Base-by-base conservation (phyloP, 176 grass and related monocot species). In the Juncus inflexus region DNA sequence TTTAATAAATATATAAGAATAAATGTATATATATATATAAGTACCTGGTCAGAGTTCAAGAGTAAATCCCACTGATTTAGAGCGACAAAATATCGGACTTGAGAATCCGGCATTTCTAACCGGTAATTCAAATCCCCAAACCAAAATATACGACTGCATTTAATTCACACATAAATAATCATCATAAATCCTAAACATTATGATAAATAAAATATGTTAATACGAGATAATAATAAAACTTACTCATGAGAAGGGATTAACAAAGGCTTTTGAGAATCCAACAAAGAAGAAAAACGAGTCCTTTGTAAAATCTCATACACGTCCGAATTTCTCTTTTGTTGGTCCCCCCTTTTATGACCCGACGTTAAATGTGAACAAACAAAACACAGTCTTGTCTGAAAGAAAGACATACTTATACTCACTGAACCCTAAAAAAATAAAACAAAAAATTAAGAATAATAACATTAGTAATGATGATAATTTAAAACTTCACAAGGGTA, bases 41-140 rank as follows among this genome's bases (percentile, higher is more conserved):
- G n/a, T 78, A 90, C 87, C 83, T 84, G 83, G 75, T 87, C 83
- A 65, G 37, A 84, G n/a, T 83, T 77, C 74, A 91, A 66, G 35
- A 84, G 83, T 37, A 81, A 77, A 68, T 76, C 70, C 87, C 87
- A 90, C 7, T 59, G 51, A 73, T 73, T 56, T 19, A 47, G 37
- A 53, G 80, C 64, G 43, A 81, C 77, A 5, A 81, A 28, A 47
- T 51, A 15, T 52, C 83, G 60, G 12, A 91, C 65, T 70, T 78
- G 65, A 59, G 60, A 58, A 76, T 83, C 83, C 6, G 77, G 19
- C 65, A 86, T 62, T 59, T 86, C 74, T 61, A 91, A 69, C 15
- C 79, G 79, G 52, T 86, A 83, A 55, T 90, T 90, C 65, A 91
- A 68, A 80, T 91, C 88, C 37, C 88, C 88, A 42, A 91, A 86